phyloP scores from a whole-genome alignment of 371 early-diverging fungal genomes.

The Actinomucor elegans region DNA sequence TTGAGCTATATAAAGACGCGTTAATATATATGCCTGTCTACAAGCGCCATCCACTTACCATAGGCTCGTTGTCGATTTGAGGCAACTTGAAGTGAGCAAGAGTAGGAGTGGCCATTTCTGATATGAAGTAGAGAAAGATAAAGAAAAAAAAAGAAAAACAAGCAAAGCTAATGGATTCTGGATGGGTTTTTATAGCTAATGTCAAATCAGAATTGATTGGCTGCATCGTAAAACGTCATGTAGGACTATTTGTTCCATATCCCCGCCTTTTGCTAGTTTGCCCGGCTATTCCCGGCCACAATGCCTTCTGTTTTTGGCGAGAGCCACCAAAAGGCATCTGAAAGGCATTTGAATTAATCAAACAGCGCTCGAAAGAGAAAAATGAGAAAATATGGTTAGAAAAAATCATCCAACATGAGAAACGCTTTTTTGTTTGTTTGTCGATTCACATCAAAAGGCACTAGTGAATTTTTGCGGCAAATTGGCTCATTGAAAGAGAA shows the following conservation, averaged over 20 bases:
- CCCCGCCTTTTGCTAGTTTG: constrained; percentile 9
- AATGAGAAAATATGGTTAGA: neutral
- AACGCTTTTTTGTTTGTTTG: no score
- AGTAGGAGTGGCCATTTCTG: constrained; percentile 45
- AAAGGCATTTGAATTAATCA: constrained; percentile 13
- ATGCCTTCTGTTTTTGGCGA: neutral
- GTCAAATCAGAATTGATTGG: constrained; percentile 8
- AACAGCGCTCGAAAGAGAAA: neutral
- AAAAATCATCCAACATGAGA: no score
- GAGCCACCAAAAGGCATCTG: constrained; percentile 1
- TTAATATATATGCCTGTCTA: no score
- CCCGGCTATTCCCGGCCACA: constrained; percentile 18
- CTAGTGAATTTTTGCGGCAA: no score
- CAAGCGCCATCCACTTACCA: constrained; percentile 52
- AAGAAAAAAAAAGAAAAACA: constrained; percentile 1
- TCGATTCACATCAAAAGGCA: no score
- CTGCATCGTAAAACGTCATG: neutral
- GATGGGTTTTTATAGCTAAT: no score
- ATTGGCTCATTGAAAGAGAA: no score
- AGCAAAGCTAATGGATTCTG: no score
- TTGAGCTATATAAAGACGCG: constrained; percentile 41
- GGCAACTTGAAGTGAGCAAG: constrained; percentile 81
- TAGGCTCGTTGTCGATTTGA: constrained; percentile 85
- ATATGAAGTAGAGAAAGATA: neutral
- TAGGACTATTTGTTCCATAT: neutral